A percentile compares a stretch with the other conserved stretches of the same genome.
phyloP scores from a whole-genome alignment of 1,139 yeast species.

The Yamadazyma diddensiae region DNA sequence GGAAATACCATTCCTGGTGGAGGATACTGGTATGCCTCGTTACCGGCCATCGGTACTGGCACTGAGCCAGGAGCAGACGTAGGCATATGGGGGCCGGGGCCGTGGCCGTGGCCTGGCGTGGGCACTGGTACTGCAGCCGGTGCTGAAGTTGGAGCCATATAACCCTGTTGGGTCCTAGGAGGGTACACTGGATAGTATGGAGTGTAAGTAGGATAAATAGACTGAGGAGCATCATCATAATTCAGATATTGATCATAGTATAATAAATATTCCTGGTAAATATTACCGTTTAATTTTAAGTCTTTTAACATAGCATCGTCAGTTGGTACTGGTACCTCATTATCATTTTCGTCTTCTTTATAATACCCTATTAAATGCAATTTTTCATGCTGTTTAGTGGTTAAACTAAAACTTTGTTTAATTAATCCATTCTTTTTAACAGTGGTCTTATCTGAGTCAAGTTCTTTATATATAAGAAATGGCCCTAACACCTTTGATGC shows the following conservation, averaged over 20 bases:
- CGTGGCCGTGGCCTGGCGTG: neutral
- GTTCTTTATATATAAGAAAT: slow-evolving; percentile 62
- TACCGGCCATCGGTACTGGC: too few relatives aligned
- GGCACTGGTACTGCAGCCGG: slow-evolving; percentile 1
- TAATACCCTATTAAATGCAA: slow-evolving; percentile 57
- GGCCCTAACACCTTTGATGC: slow-evolving; percentile 69
- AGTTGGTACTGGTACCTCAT: slow-evolving; percentile 13
- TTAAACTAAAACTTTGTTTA: slow-evolving; percentile 57
- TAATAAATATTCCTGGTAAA: slow-evolving; percentile 22
- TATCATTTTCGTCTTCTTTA: slow-evolving; percentile 13
- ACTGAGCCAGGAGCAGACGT: too few relatives aligned
- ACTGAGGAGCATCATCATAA: slow-evolving; percentile 3
- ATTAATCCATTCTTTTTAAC: slow-evolving; percentile 47
- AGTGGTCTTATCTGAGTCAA: slow-evolving; percentile 33
- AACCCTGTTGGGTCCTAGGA: neutral
- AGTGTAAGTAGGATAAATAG: slow-evolving; percentile 5
- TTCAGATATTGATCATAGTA: slow-evolving; percentile 15
- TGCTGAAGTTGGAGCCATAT: slow-evolving; percentile 1
- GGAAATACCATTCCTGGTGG: neutral
- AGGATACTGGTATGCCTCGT: neutral
- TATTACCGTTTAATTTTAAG: slow-evolving; percentile 17
- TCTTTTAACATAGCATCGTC: slow-evolving; percentile 19
- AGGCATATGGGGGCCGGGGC: too few relatives aligned
- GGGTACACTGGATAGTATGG: slow-evolving; percentile 1
- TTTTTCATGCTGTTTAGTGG: slow-evolving; percentile 48